Evolutionary conservation across 352 stramenopile genomes (phyloP).

Genomic region (Pythium aristosporum): DNA sequence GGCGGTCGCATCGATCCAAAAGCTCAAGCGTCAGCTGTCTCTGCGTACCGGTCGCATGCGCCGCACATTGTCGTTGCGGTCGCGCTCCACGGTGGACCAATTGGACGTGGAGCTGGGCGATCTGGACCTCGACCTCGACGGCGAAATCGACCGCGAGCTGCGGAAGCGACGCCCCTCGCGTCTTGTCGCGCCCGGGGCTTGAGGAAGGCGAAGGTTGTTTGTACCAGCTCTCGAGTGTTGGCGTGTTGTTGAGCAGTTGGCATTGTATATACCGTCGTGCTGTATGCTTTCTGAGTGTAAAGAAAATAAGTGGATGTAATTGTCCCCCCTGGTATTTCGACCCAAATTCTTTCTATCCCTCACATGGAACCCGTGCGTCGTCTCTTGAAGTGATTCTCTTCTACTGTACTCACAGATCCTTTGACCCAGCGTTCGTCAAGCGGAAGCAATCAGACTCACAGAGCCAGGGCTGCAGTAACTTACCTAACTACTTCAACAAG

Average conservation of each 20-base stretch:
- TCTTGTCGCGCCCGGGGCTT: conserved; percentile 27
- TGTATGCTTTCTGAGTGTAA: too few relatives aligned
- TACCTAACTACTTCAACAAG: too few relatives aligned
- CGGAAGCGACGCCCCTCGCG: conserved; percentile 53
- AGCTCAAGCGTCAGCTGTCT: conserved; percentile 49
- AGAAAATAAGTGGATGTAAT: too few relatives aligned
- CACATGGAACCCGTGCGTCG: too few relatives aligned
- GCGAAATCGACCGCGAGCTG: conserved; percentile 72
- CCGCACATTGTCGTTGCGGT: conserved; percentile 22
- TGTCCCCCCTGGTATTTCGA: too few relatives aligned
- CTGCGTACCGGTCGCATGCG: conserved; percentile 40
- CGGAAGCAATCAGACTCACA: too few relatives aligned
- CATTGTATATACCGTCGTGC: neutral
- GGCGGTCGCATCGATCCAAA: conserved; percentile 46
- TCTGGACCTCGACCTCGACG: conserved; percentile 61
- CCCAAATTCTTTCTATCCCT: too few relatives aligned
- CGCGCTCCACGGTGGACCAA: neutral
- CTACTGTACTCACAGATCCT: too few relatives aligned
- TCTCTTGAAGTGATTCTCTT: too few relatives aligned
- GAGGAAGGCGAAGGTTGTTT: neutral
- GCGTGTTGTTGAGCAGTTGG: neutral
- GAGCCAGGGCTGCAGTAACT: too few relatives aligned
- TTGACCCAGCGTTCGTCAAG: too few relatives aligned
- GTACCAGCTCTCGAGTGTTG: too few relatives aligned
- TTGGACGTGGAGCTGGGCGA: conserved; percentile 49